These are phyloP conservation scores for Chiua sp. DNA, from an alignment of 1,284 basidiomycete genomes.

Conservation along the genomic window DNA sequence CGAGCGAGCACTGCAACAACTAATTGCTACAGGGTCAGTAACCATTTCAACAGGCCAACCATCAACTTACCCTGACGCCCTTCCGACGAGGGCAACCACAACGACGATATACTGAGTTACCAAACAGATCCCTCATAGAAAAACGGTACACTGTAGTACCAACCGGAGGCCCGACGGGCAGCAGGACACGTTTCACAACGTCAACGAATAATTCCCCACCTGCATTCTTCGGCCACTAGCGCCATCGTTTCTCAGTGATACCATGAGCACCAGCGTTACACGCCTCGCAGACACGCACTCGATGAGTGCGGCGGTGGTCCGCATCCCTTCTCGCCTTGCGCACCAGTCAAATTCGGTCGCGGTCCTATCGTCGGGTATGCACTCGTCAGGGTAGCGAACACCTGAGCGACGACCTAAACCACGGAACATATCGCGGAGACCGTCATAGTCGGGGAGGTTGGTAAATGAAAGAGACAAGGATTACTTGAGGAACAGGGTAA, in stretches of 20 bases:
- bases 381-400: slow-evolving; percentile 50
- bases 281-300: slow-evolving; percentile 40
- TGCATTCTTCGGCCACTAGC: slow-evolving; percentile 14
- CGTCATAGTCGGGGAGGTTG: slow-evolving; percentile 91
- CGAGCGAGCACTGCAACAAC: too few species aligned
- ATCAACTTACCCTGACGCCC: slow-evolving; percentile 11
- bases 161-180: not conserved
- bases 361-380: slow-evolving; percentile 48
- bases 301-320: slow-evolving; percentile 16
- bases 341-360: slow-evolving; percentile 33
- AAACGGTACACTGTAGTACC: slow-evolving; percentile 2
- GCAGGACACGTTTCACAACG: not conserved
- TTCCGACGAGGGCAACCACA: slow-evolving; percentile 6
- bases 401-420: slow-evolving; percentile 52
- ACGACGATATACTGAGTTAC: not conserved
- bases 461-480: slow-evolving; percentile 87
- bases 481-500: slow-evolving; percentile 88
- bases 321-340: slow-evolving; percentile 21
- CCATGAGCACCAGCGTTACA: slow-evolving; percentile 36
- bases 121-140: slow-evolving; percentile 1
- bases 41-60: not conserved
- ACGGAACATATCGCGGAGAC: slow-evolving; percentile 81
- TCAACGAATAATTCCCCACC: slow-evolving; percentile 6
- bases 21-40: not conserved
- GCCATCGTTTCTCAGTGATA: slow-evolving; percentile 32